Evolutionary conservation across 371 early-diverging fungal genomes (phyloP).

Genomic region (Actinomucor elegans): DNA sequence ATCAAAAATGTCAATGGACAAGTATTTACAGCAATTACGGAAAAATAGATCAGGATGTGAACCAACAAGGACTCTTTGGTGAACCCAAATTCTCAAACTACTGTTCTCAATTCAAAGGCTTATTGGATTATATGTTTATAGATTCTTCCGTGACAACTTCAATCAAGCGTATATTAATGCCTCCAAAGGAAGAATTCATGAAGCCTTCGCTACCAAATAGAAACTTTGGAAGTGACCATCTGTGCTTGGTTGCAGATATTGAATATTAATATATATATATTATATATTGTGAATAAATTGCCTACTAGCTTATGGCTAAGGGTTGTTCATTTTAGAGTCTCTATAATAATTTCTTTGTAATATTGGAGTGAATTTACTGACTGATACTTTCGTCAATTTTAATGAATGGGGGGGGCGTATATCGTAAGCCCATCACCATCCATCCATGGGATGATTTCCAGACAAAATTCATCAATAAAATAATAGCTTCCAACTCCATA

Average conservation of each 20-base stretch:
- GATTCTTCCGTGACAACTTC: constrained; percentile 14
- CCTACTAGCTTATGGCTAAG: too few species aligned
- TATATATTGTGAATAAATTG: too few species aligned
- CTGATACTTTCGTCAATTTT: too few species aligned
- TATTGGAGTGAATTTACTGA: too few species aligned
- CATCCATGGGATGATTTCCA: too few species aligned
- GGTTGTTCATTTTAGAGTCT: too few species aligned
- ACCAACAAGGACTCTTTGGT: constrained; percentile 19
- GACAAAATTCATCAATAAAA: too few species aligned
- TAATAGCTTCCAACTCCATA: too few species aligned
- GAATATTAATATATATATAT: constrained; percentile 3
- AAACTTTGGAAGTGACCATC: constrained; percentile 61
- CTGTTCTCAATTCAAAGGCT: constrained; percentile 50
- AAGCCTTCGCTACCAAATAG: constrained; percentile 54
- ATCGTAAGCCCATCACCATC: too few species aligned
- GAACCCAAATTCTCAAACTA: constrained; percentile 60
- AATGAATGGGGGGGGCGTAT: too few species aligned
- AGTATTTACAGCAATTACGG: constrained; percentile 38
- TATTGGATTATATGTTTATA: constrained; percentile 56
- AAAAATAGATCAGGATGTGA: constrained; percentile 7
- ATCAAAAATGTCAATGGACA: constrained; percentile 22
- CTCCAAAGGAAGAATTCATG: constrained; percentile 38
- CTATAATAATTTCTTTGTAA: too few species aligned
- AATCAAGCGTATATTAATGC: constrained; percentile 11
- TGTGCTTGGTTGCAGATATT: constrained; percentile 46